phyloP scores from a whole-genome alignment of 2,329 filamentous ascomycete species.

The Daldinia sp. region DNA sequence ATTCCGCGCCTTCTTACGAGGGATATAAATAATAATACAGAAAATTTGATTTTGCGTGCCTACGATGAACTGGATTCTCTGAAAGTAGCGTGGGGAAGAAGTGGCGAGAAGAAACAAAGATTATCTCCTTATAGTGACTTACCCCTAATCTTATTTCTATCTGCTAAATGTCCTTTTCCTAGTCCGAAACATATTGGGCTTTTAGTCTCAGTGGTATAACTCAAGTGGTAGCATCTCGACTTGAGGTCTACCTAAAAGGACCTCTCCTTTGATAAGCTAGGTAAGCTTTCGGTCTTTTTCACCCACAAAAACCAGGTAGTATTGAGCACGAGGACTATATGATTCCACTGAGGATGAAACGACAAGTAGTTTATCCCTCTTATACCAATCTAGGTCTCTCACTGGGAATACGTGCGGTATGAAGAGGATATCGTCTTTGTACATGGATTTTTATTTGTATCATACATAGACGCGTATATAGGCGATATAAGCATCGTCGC shows the following conservation, averaged over 20 bases:
- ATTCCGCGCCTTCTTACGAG: not conserved
- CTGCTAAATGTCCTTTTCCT: not conserved
- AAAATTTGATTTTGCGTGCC: not conserved
- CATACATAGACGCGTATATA: slow-evolving; percentile 15
- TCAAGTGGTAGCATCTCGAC: too few relatives aligned
- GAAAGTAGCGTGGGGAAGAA: not conserved
- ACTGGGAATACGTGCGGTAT: not conserved
- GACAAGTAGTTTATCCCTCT: too few relatives aligned
- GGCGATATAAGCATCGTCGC: not conserved
- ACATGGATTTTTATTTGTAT: slow-evolving; percentile 14
- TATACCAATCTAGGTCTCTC: too few relatives aligned
- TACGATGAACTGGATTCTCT: not conserved
- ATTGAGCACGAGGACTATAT: too few relatives aligned
- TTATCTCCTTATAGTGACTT: not conserved
- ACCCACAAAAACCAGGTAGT: too few relatives aligned
- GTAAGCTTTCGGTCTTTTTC: too few relatives aligned
- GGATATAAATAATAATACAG: not conserved
- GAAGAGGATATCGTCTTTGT: not conserved
- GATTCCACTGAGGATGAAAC: too few relatives aligned
- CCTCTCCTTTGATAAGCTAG: too few relatives aligned
- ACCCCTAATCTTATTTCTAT: not conserved
- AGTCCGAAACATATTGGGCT: not conserved
- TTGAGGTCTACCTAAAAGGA: not conserved
- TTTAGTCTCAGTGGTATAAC: too few relatives aligned
- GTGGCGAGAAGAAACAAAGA: not conserved